Evolutionary conservation across 2,329 filamentous ascomycete species (phyloP), one percentile per base, ranked within the genome.

Genomic region (Fusarium papillatum): DNA sequence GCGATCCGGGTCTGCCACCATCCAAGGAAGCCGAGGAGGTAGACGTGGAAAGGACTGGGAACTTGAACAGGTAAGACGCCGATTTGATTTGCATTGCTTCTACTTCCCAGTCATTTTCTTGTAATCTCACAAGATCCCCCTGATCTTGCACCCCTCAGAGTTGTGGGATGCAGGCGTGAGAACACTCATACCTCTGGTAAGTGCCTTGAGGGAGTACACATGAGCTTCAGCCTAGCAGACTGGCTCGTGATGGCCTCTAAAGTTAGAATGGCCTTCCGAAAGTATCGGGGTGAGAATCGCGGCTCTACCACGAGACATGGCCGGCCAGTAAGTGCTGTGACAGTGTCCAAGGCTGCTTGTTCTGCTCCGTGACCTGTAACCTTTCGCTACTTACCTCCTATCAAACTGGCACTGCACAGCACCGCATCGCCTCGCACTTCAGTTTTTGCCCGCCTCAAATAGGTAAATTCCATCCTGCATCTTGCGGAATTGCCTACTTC

Each of bases 41-140:
- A 92, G 95, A 83, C 89, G 95, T 78, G 91, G 92, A 72, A 91
- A 95, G 72, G 95, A 97, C 80, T 95, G 93, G 83, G 95, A 97
- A 73, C 89, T 97, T 65, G 95, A 97, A 82, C 93, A 93, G 88
- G 95, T 95, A 82, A 89, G 90, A 69, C 22, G 48, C 53, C 60
- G 17, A 29, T 55, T 63, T 68, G 64, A 39, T 66, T 72, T 72
- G 31, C 34, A 57, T 31, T 66, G 17, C n/a, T 38, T 57, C 7
- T 39, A 41, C 24, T 43, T 41, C 48, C 24, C 7, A 41, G 22
- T 17, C 24, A 22, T 38, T 31, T 66, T 38, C 29, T 41, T 68
- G 7, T 46, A 17, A n/a, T 63, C 22, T 36, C 26, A 53, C 46
- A 8, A 39, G 29, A 19, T 62, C 53, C 31, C 36, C 26, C 36